A percentile compares a stretch with the other conserved stretches of the same genome.
These are phyloP conservation scores for Leccinum angustisporum DNA, from an alignment of 1,284 basidiomycete genomes.

Conservation along the genomic window DNA sequence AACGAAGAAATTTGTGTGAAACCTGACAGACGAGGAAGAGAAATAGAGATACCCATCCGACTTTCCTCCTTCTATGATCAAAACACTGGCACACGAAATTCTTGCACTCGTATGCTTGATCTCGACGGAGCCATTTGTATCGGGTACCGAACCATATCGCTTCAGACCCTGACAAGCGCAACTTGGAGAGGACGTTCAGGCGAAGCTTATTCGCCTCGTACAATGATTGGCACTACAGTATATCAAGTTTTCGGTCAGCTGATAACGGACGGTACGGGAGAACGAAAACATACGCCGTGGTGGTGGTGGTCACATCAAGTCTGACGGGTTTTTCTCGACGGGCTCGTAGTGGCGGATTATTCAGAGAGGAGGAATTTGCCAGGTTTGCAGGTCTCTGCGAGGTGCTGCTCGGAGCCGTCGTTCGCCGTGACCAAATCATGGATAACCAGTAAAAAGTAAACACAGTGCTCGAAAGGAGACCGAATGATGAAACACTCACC, in stretches of 20 bases:
- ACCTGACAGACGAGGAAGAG: background rate
- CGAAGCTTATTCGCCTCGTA: slow-evolving; percentile 10
- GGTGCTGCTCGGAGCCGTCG: slow-evolving; percentile 19
- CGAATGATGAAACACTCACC: background rate
- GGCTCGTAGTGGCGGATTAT: background rate
- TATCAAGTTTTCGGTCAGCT: background rate
- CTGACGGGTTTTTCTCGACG: slow-evolving; percentile 17
- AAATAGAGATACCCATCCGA: slow-evolving; percentile 10
- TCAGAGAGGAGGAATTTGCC: slow-evolving; percentile 9
- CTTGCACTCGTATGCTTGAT: slow-evolving; percentile 17
- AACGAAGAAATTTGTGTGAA: background rate
- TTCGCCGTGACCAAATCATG: slow-evolving; percentile 6
- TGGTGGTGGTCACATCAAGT: slow-evolving; percentile 1
- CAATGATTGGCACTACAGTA: slow-evolving; percentile 14
- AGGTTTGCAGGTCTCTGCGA: slow-evolving; percentile 4
- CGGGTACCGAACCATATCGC: slow-evolving; percentile 23
- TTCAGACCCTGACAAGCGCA: slow-evolving; percentile 27
- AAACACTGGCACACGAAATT: slow-evolving; percentile 11
- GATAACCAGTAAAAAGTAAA: background rate
- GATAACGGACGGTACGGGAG: background rate
- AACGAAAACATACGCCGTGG: slow-evolving; percentile 13
- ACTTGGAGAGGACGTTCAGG: slow-evolving; percentile 18
- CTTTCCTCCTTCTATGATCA: background rate
- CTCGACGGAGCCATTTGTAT: slow-evolving; percentile 17
- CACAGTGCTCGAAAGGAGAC: slow-evolving; percentile 5